Percentiles rank a stretch among this genome's conserved stretches.
Conservation (phyloP, 495 filamentous ascomycete species). For the Talaromyces trachyspermus region DNA sequence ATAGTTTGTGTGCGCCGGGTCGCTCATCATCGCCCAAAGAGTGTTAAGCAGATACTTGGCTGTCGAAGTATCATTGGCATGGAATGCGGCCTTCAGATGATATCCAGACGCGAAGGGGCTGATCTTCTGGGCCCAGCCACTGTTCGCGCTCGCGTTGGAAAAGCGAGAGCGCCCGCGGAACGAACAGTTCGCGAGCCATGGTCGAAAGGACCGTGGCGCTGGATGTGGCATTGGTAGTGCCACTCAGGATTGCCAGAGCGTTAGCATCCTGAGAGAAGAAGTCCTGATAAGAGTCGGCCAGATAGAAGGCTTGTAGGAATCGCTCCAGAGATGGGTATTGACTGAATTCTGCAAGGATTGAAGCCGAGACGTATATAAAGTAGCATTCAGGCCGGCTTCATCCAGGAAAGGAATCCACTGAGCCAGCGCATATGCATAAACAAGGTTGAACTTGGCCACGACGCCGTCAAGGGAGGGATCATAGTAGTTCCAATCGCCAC, state of each 20-base stretch:
- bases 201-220: conserved; percentile 8
- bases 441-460: conserved; percentile 16
- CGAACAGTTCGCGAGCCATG: conserved; percentile 10
- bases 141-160: conserved; percentile 8
- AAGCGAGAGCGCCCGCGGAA: conserved; percentile 10
- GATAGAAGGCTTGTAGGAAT: conserved; percentile 14
- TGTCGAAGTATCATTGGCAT: conserved; percentile 6
- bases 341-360: conserved; percentile 12
- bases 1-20: conserved; percentile 11
- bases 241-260: conserved; percentile 15
- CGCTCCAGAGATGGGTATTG: conserved; percentile 16
- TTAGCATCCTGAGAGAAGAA: conserved; percentile 16
- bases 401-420: conserved; percentile 11
- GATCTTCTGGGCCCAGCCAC: conserved; percentile 11
- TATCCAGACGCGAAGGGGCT: conserved; percentile 13
- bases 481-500: conserved; percentile 20
- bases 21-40: conserved; percentile 11
- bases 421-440: conserved; percentile 15
- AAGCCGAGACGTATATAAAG: conserved; percentile 12
- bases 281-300: conserved; percentile 11
- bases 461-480: conserved; percentile 13
- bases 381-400: conserved; percentile 8
- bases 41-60: conserved; percentile 10
- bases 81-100: conserved; percentile 12
- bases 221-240: conserved; percentile 1